Evolutionary conservation across 2,329 filamentous ascomycete genomes (phyloP).

Genomic region (Diaporthe capsici): DNA sequence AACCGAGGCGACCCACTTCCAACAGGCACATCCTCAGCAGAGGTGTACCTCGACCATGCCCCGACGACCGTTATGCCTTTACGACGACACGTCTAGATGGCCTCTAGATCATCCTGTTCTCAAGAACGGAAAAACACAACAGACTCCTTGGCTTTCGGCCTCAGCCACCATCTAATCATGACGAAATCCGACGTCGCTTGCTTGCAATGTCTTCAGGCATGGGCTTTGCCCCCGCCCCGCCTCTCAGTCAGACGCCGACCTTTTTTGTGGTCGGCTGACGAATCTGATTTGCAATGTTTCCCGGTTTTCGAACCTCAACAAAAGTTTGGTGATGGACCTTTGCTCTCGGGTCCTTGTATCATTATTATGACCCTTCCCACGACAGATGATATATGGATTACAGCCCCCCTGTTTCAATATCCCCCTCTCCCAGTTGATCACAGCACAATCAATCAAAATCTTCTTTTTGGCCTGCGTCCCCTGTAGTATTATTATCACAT

Average conservation of each 20-base stretch:
- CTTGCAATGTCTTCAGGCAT: constrained; percentile 27
- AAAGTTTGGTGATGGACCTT: constrained; percentile 37
- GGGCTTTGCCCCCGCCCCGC: constrained; percentile 18
- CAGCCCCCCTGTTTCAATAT: constrained; percentile 33
- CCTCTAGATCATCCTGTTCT: constrained; percentile 40
- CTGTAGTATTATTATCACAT: constrained; percentile 35
- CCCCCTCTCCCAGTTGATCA: constrained; percentile 18
- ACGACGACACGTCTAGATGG: constrained; percentile 43
- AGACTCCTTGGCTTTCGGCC: constrained; percentile 33
- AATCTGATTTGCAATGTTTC: background rate
- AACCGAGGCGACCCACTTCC: constrained; percentile 37
- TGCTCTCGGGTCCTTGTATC: constrained; percentile 35
- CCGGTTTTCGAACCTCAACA: constrained; percentile 24
- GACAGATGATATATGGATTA: constrained; percentile 37
- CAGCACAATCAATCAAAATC: constrained; percentile 15
- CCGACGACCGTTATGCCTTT: constrained; percentile 43
- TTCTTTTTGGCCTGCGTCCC: constrained; percentile 31
- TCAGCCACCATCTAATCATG: constrained; percentile 37
- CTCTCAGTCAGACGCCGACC: constrained; percentile 22
- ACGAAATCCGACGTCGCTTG: constrained; percentile 28
- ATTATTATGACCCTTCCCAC: constrained; percentile 32
- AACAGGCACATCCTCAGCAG: constrained; percentile 38
- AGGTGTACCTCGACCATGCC: constrained; percentile 40
- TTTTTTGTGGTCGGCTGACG: background rate
- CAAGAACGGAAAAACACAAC: constrained; percentile 35